Percentiles rank a stretch among this genome's conserved stretches.
These are phyloP conservation scores for Clitocybe nebularis DNA, from an alignment of 1,284 basidiomycete genomes.

Conservation along the genomic window DNA sequence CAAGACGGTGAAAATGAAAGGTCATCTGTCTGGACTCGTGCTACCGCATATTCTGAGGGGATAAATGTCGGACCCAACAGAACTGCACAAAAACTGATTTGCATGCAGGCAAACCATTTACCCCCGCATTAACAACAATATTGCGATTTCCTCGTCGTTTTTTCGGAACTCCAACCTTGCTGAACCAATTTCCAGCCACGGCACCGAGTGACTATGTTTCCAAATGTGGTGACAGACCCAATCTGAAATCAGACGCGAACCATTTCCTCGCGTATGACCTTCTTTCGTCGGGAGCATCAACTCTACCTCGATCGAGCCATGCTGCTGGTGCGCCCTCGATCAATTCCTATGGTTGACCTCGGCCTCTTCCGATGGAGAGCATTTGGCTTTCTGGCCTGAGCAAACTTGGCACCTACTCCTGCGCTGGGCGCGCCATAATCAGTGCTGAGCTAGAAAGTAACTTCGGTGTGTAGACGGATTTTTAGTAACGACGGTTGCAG, in stretches of 20 bases:
- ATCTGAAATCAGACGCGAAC: neutral
- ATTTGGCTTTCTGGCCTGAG: neutral
- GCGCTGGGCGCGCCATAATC: neutral
- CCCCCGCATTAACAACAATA: neutral
- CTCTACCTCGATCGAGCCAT: neutral
- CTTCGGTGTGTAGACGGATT: neutral
- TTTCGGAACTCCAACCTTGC: neutral
- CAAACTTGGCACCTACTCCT: neutral
- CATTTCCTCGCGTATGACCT: neutral
- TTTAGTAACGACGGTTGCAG: neutral
- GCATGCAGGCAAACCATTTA: too few species aligned
- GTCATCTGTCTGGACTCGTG: neutral
- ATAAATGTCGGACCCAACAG: neutral
- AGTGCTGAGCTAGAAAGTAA: neutral
- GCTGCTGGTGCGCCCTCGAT: neutral
- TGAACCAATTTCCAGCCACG: neutral
- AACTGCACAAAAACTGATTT: neutral
- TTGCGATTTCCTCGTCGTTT: neutral
- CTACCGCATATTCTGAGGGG: neutral
- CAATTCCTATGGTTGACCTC: neutral
- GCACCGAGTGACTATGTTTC: too few species aligned
- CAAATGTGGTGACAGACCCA: too few species aligned
- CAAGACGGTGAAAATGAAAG: too few species aligned
- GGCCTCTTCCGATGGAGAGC: neutral
- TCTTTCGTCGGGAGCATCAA: too few species aligned